Base-by-base conservation (phyloP, 148 eudicot species). In the Mesembryanthemum crystallinum region DNA sequence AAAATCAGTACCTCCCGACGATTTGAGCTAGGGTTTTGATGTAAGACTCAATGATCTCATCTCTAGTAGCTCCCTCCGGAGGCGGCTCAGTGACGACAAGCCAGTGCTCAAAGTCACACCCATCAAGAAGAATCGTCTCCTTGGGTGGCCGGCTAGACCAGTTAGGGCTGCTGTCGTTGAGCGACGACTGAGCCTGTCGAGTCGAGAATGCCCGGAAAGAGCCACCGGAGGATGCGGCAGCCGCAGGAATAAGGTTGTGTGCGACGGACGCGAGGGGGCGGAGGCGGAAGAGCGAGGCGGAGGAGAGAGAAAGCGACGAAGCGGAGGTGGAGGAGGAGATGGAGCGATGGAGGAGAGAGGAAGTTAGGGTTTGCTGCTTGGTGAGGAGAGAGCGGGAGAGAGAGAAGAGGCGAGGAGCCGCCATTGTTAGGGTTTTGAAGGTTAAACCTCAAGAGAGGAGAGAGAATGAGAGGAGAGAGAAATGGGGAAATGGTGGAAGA, bases 71-170 rank as follows among this genome's bases (percentile, higher is more conserved):
- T 27, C 65, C 71, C n/a, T 82, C 81, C 28, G 82, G 83, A 1
- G 87, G 87, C 42, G 79, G 67, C 37, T 85, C 87, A 29, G 79
- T 35, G 47, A 85, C 87, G 35, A 85, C 77, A 43, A 85, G 83
- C 82, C 83, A 91, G 62, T 91, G 96, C 84, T 91, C 96, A 47
- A 91, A 94, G 80, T 94, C 98, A 45, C 98, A 94, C 0, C 98
- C 98, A 51, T 94, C 97, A 28, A 91, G 88, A 64, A 94, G 39
- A 35, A 91, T 94, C 72, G 97, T 90, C 86, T 91, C 98, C 74
- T 94, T 94, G 4, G 98, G 98, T 2, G 97, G 98, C 0, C 97
- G 88, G 63, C 89, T 94, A 5, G 92, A 86, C 88, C 89, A 88
- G 61, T 91, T 93, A 72, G 92, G 86, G 80, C 71, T 85, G 14